Evolutionary conservation across 106 monocot genomes (phyloP).

Genomic region (Platanthera zijinensis): DNA sequence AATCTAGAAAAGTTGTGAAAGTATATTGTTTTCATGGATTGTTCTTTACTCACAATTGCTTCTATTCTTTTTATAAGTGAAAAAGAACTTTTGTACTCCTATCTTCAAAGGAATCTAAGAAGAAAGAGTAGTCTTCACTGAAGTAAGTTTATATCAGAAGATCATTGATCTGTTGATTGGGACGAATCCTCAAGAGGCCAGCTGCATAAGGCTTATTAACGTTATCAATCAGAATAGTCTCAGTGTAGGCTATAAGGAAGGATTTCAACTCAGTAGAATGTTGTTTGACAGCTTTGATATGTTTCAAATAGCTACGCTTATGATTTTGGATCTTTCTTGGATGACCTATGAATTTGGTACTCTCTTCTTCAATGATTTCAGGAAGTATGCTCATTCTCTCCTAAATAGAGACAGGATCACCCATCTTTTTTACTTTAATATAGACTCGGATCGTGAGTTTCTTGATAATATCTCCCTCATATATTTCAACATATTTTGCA

Average conservation of each 20-base stretch:
- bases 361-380: too few species aligned
- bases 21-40: too few species aligned
- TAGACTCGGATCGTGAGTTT: too few species aligned
- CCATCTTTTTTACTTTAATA: too few species aligned
- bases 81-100: neutral
- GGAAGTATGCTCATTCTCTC: too few species aligned
- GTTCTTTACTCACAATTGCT: too few species aligned
- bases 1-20: too few species aligned
- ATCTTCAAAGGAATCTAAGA: neutral
- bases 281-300: neutral
- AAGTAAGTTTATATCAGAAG: neutral
- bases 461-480: too few species aligned
- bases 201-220: neutral
- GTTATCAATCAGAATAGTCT: conserved; percentile 1
- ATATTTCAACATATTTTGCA: too few species aligned
- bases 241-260: neutral
- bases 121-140: neutral
- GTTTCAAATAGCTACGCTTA: neutral
- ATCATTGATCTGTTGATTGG: neutral
- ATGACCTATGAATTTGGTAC: too few species aligned
- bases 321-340: conserved; percentile 2
- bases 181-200: conserved; percentile 2
- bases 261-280: neutral
- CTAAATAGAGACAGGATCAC: too few species aligned
- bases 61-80: neutral